Conservation (phyloP, 345 rosid species). For the Gossypium ekmanianum region DNA sequence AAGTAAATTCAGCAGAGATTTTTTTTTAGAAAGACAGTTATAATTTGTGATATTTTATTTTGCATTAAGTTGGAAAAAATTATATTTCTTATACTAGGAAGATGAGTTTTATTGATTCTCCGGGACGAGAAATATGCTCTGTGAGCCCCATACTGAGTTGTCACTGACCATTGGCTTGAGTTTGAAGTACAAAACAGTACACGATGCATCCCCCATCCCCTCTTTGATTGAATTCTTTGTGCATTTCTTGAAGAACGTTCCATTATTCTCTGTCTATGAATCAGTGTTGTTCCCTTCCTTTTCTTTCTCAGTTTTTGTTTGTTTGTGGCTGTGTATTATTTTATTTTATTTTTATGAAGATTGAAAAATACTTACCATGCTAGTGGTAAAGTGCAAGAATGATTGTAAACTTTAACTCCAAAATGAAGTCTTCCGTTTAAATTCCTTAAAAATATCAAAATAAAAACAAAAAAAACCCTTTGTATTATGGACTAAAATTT, state of each 20-base stretch:
- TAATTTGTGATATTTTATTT: neutral
- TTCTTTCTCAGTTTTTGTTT: constrained; percentile 14
- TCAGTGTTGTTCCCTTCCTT: constrained; percentile 19
- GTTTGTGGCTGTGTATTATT: constrained; percentile 7
- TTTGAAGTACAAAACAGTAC: constrained; percentile 29
- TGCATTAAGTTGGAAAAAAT: neutral
- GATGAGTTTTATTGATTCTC: neutral
- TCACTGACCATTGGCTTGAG: constrained; percentile 21
- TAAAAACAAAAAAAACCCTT: neutral
- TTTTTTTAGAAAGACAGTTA: neutral
- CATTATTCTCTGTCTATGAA: constrained; percentile 27
- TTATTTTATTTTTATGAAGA: neutral
- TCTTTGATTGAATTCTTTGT: constrained; percentile 7
- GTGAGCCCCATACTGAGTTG: constrained; percentile 30
- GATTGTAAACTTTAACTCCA: neutral
- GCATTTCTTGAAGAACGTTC: constrained; percentile 17
- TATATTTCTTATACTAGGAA: neutral
- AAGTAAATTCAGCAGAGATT: neutral
- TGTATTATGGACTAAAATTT: constrained; percentile 20
- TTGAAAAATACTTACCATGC: neutral
- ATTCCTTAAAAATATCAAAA: neutral
- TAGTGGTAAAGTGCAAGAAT: neutral
- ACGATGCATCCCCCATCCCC: constrained; percentile 22
- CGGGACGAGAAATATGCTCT: neutral
- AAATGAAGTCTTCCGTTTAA: neutral